These are phyloP conservation scores for Rhizopus sp. DNA, from an alignment of 371 early-diverging fungal genomes.

Conservation along the genomic window DNA sequence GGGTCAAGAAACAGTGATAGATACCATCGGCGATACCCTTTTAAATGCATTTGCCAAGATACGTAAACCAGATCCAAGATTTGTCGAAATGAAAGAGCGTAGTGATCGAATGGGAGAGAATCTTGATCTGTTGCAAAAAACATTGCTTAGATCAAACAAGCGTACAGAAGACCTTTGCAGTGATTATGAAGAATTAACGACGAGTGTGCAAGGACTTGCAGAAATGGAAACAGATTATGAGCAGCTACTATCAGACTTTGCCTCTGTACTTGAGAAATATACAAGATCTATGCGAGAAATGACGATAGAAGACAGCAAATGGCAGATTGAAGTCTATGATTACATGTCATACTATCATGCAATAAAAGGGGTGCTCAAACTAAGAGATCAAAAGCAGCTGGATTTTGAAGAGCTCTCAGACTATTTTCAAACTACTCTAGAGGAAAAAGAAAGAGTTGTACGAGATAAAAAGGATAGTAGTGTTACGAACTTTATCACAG, in stretches of 20 bases:
- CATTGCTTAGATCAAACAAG: constrained; percentile 75
- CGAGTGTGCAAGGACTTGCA: constrained; percentile 70
- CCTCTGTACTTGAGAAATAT: constrained; percentile 62
- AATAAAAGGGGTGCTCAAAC: constrained; percentile 80
- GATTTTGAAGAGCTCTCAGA: constrained; percentile 89
- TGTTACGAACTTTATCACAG: constrained; percentile 76
- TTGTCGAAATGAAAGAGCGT: constrained; percentile 78
- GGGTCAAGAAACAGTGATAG: constrained; percentile 75
- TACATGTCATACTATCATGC: constrained; percentile 85
- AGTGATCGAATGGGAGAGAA: constrained; percentile 85
- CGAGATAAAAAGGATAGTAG: constrained; percentile 54
- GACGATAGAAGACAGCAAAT: constrained; percentile 63
- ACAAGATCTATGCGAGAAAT: constrained; percentile 64
- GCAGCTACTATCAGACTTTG: constrained; percentile 63
- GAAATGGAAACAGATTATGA: constrained; percentile 84
- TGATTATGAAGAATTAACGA: constrained; percentile 81
- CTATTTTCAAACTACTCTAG: constrained; percentile 67
- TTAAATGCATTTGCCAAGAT: constrained; percentile 91
- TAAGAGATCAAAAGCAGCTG: constrained; percentile 92
- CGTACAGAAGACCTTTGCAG: constrained; percentile 75
- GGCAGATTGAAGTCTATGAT: constrained; percentile 80
- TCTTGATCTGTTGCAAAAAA: constrained; percentile 74
- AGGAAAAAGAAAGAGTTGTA: constrained; percentile 61
- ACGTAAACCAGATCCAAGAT: constrained; percentile 84
- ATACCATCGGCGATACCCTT: constrained; percentile 85